Conservation (phyloP, 1,284 basidiomycete genomes). For the Gastroboletus turbinatus region DNA sequence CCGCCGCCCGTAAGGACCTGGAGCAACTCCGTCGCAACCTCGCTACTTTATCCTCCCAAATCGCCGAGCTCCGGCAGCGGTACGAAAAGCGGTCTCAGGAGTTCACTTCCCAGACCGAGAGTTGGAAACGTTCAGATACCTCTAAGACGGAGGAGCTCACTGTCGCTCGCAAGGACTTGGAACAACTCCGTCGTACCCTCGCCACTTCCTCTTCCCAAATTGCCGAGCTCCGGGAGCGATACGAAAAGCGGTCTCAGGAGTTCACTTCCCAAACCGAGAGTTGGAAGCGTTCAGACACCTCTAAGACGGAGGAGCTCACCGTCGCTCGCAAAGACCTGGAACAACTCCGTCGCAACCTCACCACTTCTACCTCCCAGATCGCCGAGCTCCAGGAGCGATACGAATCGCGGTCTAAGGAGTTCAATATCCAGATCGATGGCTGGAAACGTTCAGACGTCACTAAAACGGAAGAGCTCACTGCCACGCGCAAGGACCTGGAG, state of each 20-base stretch:
- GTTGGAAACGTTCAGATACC: background rate
- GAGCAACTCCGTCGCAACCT: no score
- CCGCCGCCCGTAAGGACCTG: background rate
- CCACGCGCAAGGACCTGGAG: background rate
- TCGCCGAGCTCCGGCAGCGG: no score
- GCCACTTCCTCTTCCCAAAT: no score
- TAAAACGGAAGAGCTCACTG: background rate
- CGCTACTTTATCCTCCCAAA: no score
- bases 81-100: no score
- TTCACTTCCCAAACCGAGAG: no score
- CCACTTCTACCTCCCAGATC: background rate
- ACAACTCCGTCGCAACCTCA: background rate
- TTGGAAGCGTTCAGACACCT: background rate
- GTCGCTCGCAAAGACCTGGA: background rate
- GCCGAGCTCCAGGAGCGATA: background rate
- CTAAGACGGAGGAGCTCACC: background rate
- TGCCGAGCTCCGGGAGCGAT: no score
- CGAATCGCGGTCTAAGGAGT: background rate
- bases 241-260: no score
- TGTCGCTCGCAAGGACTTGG: background rate
- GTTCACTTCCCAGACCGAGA: no score
- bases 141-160: background rate
- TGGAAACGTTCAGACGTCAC: background rate
- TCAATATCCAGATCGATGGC: background rate
- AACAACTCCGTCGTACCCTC: no score